A percentile compares a stretch with the other conserved stretches of the same genome.
Conservation (phyloP, 176 grass and related monocot genomes). For the bread wheat (Triticum aestivum) region IWGSC_CS_RefSeq_v2.1 NC_057807.1:581399380-581399879, state of each 20-base stretch:
- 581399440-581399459: constrained; percentile 57
- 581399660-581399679: background rate
- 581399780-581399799: background rate
- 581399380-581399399: constrained; percentile 77
- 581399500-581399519: constrained; percentile 83
- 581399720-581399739: background rate
- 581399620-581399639: background rate
- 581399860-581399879: constrained; percentile 90
- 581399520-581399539: constrained; percentile 85
- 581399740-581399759: background rate
- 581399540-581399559: constrained; percentile 8
- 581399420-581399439: constrained; percentile 62
- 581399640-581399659: background rate
- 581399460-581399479: constrained; percentile 82
- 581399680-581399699: background rate
- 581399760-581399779: background rate
- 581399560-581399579: background rate
- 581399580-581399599: no score
- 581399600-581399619: no score
- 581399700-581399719: background rate
- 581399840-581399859: constrained; percentile 95
- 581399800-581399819: background rate
- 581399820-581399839: constrained; percentile 34
- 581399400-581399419: constrained; percentile 70
- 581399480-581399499: constrained; percentile 91